A percentile compares a stretch with the other conserved stretches of the same genome.
These are phyloP conservation scores for Syzygium aromaticum DNA, from an alignment of 345 rosid species.

Conservation along the genomic window DNA sequence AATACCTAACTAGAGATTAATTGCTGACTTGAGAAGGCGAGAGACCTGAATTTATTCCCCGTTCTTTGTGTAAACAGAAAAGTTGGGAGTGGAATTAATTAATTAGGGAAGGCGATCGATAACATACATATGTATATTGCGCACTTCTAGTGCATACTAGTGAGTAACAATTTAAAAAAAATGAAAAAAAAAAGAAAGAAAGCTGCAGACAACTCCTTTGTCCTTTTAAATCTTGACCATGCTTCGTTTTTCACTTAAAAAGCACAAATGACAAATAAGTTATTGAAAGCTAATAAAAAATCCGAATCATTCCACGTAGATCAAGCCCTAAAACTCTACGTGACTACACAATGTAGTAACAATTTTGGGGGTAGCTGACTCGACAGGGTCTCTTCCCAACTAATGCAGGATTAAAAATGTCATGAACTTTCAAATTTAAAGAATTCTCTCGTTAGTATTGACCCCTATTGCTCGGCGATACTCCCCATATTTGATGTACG, in stretches of 20 bases:
- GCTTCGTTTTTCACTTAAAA: background rate
- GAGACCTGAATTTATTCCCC: background rate
- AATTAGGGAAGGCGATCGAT: background rate
- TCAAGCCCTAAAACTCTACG: background rate
- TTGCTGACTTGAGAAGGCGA: background rate
- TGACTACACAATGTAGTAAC: too few relatives aligned
- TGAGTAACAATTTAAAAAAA: background rate
- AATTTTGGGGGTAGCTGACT: background rate
- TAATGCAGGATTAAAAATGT: background rate
- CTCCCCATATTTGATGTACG: background rate
- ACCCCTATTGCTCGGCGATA: background rate
- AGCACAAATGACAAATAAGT: background rate
- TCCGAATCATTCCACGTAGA: background rate
- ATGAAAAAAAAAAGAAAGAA: background rate
- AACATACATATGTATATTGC: background rate
- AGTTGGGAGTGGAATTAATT: background rate
- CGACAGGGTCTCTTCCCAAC: background rate
- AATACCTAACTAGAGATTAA: background rate
- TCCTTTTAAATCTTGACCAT: background rate
- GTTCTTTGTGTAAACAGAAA: background rate
- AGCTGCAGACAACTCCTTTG: background rate
- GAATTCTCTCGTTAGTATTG: rapidly evolving
- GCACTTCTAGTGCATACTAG: background rate
- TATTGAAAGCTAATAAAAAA: background rate
- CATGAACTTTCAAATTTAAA: background rate